These are phyloP conservation scores for Plantago elongata DNA, from an alignment of 257 asterid genomes.

Conservation along the genomic window DNA sequence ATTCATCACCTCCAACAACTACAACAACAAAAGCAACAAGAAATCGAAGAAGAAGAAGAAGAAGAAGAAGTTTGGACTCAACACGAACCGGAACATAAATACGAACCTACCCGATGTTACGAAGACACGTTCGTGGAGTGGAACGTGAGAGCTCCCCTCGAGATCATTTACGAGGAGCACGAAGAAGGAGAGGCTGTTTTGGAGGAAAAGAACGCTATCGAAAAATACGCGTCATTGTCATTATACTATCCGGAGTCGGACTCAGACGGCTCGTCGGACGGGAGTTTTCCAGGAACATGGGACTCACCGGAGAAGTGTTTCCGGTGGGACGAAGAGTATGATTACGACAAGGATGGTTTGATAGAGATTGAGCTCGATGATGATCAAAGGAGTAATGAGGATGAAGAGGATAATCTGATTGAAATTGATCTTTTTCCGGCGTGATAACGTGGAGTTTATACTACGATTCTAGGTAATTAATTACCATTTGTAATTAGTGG, in stretches of 20 bases:
- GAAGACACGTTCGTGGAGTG: slow-evolving; percentile 57
- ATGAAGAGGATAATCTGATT: slow-evolving; percentile 69
- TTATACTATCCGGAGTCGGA: slow-evolving; percentile 82
- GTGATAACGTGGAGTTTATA: slow-evolving; percentile 22
- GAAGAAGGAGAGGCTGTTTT: slow-evolving; percentile 52
- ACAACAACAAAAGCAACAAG: not conserved
- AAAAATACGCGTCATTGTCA: slow-evolving; percentile 62
- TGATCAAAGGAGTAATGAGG: slow-evolving; percentile 31
- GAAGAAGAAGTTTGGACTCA: not conserved
- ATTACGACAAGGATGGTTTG: slow-evolving; percentile 41
- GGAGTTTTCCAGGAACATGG: slow-evolving; percentile 24
- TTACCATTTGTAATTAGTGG: not conserved
- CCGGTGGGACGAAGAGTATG: slow-evolving; percentile 64
- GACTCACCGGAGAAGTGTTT: slow-evolving; percentile 23
- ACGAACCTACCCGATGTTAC: not conserved
- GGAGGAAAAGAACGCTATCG: slow-evolving; percentile 31
- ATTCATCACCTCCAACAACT: not conserved
- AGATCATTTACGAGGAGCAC: slow-evolving; percentile 69
- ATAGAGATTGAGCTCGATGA: slow-evolving; percentile 59
- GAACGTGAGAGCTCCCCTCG: slow-evolving; percentile 91
- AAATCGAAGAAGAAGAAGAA: not conserved
- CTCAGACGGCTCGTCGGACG: slow-evolving; percentile 63
- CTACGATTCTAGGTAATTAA: not conserved
- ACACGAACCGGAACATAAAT: not conserved
- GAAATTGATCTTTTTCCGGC: slow-evolving; percentile 68